Evolutionary conservation across 1,284 basidiomycete species (phyloP).

Genomic region (Porphyrellus sp.): DNA sequence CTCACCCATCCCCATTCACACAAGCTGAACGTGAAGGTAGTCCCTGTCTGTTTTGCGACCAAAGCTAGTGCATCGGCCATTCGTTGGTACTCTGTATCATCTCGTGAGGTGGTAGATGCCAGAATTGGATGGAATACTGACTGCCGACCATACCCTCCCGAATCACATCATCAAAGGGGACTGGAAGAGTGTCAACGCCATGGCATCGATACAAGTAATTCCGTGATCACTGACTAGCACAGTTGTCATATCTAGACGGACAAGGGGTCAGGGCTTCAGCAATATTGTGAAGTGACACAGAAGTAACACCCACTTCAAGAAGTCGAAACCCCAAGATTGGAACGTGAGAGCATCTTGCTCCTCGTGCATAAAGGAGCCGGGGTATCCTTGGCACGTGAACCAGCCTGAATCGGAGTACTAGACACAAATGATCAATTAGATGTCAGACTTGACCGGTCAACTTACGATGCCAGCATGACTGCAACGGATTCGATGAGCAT

Average conservation of each 20-base stretch:
- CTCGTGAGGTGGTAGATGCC: not conserved
- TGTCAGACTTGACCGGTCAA: not conserved
- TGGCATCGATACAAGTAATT: not conserved
- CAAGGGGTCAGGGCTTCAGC: too few relatives aligned
- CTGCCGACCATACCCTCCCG: constrained; percentile 52
- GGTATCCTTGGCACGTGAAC: constrained; percentile 32
- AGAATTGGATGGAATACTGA: constrained; percentile 33
- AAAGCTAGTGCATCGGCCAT: constrained; percentile 51
- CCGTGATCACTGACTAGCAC: constrained; percentile 34
- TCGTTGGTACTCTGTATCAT: constrained; percentile 43
- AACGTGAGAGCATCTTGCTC: constrained; percentile 32
- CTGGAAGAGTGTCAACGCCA: constrained; percentile 23
- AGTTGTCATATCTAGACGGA: constrained; percentile 51
- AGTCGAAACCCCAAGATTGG: constrained; percentile 56
- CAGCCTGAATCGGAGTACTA: constrained; percentile 36
- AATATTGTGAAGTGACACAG: not conserved
- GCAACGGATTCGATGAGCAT: constrained; percentile 1
- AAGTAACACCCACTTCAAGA: constrained; percentile 48
- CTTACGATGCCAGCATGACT: constrained; percentile 53
- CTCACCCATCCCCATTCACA: constrained; percentile 59
- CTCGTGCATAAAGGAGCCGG: constrained; percentile 31
- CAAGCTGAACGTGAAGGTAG: constrained; percentile 48
- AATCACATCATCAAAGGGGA: constrained; percentile 51
- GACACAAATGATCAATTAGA: not conserved
- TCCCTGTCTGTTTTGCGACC: constrained; percentile 43